Evolutionary conservation across 2,329 filamentous ascomycete species (phyloP).

Genomic region (Botrytis cinerea): DNA sequence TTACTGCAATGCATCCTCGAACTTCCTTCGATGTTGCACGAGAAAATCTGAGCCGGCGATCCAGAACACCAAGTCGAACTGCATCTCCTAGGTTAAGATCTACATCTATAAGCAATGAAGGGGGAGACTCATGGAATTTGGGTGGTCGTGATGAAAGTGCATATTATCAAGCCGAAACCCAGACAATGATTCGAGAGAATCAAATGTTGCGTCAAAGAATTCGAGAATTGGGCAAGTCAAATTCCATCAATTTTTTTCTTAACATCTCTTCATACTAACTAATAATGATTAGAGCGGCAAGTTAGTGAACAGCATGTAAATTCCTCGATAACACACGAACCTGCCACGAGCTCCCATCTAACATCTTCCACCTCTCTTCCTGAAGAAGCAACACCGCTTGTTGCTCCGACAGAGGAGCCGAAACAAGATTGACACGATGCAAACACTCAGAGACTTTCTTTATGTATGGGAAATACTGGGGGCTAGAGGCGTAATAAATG

Average conservation of each 20-base stretch:
- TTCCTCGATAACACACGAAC: constrained; percentile 40
- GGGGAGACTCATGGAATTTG: constrained; percentile 59
- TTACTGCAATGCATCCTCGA: constrained; percentile 47
- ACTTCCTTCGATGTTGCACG: constrained; percentile 62
- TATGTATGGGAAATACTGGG: constrained; percentile 4
- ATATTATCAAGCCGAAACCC: constrained; percentile 81
- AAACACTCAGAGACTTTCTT: neutral
- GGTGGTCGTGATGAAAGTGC: constrained; percentile 72
- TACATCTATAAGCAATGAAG: constrained; percentile 60
- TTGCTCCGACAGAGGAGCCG: constrained; percentile 20
- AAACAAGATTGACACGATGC: constrained; percentile 28
- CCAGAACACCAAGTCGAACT: constrained; percentile 59
- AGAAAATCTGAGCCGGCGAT: constrained; percentile 56
- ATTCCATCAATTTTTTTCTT: neutral
- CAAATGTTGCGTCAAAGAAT: constrained; percentile 79
- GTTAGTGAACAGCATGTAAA: constrained; percentile 37
- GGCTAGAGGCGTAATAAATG: constrained; percentile 11
- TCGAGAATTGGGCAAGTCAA: constrained; percentile 65
- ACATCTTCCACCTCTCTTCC: constrained; percentile 39
- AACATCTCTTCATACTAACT: constrained; percentile 19
- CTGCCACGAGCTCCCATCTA: constrained; percentile 39
- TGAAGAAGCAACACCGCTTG: constrained; percentile 30
- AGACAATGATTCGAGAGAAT: constrained; percentile 75
- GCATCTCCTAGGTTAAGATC: constrained; percentile 57
- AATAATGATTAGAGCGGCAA: constrained; percentile 35